Conservation (phyloP, 2,329 filamentous ascomycete species). For the Moelleriella libera region DNA sequence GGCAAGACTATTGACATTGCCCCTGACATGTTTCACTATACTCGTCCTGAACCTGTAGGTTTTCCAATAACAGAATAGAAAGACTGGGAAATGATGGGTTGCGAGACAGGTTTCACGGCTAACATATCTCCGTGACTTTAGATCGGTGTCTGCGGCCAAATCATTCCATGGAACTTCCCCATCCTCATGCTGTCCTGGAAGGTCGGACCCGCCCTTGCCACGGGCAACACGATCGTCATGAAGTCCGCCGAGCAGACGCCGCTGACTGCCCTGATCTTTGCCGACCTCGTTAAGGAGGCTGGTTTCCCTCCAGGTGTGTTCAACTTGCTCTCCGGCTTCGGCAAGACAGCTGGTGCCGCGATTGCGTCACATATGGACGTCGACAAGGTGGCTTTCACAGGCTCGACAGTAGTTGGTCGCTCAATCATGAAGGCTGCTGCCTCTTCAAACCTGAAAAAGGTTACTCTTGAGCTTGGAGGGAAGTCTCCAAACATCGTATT, state of each 20-base stretch:
- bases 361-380: constrained; percentile 65
- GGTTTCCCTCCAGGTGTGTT: constrained; percentile 67
- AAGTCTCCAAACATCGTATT: constrained; percentile 75
- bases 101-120: neutral
- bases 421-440: constrained; percentile 71
- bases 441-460: constrained; percentile 67
- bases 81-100: neutral
- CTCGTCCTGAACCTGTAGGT: constrained; percentile 54
- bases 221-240: constrained; percentile 58
- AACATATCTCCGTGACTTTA: constrained; percentile 4
- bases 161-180: constrained; percentile 84
- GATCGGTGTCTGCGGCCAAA: constrained; percentile 70
- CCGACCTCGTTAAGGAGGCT: constrained; percentile 55
- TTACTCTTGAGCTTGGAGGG: constrained; percentile 66
- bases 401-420: constrained; percentile 59
- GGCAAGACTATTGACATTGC: constrained; percentile 76
- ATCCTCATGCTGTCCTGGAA: constrained; percentile 76
- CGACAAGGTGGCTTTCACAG: constrained; percentile 75
- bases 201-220: constrained; percentile 58
- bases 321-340: constrained; percentile 67
- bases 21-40: constrained; percentile 73
- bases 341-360: constrained; percentile 64
- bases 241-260: constrained; percentile 70
- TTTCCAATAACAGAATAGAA: neutral
- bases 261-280: constrained; percentile 52